Evolutionary conservation across 441 rosid genomes (phyloP).

Genomic region (Euphorbia corollata): DNA sequence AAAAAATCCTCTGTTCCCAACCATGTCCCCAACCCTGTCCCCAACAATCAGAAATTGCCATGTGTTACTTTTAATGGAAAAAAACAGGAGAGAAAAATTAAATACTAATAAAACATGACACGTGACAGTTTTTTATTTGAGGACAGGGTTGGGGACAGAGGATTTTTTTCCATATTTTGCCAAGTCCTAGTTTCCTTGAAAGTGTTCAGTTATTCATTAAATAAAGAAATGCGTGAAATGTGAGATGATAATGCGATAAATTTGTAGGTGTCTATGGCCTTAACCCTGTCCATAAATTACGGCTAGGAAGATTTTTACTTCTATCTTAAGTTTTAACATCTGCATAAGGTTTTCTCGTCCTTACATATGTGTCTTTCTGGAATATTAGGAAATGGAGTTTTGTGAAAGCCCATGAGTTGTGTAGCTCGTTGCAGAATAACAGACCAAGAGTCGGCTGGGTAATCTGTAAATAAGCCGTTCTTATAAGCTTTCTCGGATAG

Average conservation of each 20-base stretch:
- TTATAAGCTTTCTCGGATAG: slow-evolving; percentile 14
- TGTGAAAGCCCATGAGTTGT: slow-evolving; percentile 46
- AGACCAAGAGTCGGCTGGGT: slow-evolving; percentile 19
- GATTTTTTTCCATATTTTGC: too few relatives aligned
- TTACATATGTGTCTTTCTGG: slow-evolving; percentile 17
- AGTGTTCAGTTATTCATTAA: too few relatives aligned
- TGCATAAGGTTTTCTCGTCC: not conserved
- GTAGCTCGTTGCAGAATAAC: slow-evolving; percentile 16
- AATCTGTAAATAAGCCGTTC: slow-evolving; percentile 28
- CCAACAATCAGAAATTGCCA: too few relatives aligned
- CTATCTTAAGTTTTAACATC: not conserved
- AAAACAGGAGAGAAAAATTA: too few relatives aligned
- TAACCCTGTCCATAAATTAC: not conserved
- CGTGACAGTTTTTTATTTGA: too few relatives aligned
- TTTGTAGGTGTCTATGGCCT: not conserved
- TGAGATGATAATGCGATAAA: not conserved
- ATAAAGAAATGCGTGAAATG: too few relatives aligned
- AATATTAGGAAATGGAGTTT: slow-evolving; percentile 59
- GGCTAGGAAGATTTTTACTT: not conserved
- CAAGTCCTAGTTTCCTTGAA: not conserved
- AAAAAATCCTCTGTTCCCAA: too few relatives aligned
- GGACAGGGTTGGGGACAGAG: too few relatives aligned
- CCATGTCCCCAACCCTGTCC: too few relatives aligned
- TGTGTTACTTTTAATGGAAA: too few relatives aligned
- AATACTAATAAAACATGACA: too few relatives aligned